Evolutionary conservation across 1,139 yeast species (phyloP).

Genomic region (Zhuliangozyma blackwelliae): DNA sequence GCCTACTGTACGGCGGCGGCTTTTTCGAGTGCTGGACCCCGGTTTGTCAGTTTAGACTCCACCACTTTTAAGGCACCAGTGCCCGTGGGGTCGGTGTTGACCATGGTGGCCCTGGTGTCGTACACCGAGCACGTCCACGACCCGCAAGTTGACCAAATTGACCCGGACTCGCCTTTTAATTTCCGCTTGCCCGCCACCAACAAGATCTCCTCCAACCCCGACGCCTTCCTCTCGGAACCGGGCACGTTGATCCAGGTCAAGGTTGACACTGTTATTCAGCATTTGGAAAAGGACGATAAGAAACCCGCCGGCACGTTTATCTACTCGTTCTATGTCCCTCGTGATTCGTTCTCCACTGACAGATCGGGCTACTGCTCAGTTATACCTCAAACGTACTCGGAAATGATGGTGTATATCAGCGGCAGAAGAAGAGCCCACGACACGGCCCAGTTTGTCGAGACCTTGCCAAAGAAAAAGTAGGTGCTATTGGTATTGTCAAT

Average conservation of each 20-base stretch:
- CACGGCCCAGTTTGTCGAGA: constrained; percentile 65
- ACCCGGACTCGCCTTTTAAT: constrained; percentile 38
- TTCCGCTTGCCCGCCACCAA: constrained; percentile 57
- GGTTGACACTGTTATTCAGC: constrained; percentile 76
- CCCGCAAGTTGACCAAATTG: constrained; percentile 19
- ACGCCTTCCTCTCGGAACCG: constrained; percentile 65
- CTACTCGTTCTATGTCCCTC: constrained; percentile 82
- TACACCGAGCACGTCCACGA: constrained; percentile 75
- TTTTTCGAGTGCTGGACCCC: constrained; percentile 75
- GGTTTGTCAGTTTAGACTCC: constrained; percentile 85
- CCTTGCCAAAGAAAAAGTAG: constrained; percentile 21
- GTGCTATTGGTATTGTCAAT: too few species aligned
- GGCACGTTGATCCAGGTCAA: constrained; percentile 87
- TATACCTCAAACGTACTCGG: constrained; percentile 81
- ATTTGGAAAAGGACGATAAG: constrained; percentile 54
- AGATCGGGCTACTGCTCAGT: constrained; percentile 56
- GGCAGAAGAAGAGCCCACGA: constrained; percentile 87
- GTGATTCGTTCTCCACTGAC: constrained; percentile 30
- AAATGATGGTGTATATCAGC: constrained; percentile 87
- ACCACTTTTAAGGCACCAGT: constrained; percentile 92
- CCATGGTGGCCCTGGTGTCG: constrained; percentile 75
- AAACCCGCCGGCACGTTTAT: constrained; percentile 84
- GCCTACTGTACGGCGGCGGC: constrained; percentile 93
- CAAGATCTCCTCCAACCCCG: constrained; percentile 46
- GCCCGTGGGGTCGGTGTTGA: constrained; percentile 87